These are phyloP conservation scores for Grigorovia jiainica DNA, from an alignment of 805 yeast species.

Conservation along the genomic window DNA sequence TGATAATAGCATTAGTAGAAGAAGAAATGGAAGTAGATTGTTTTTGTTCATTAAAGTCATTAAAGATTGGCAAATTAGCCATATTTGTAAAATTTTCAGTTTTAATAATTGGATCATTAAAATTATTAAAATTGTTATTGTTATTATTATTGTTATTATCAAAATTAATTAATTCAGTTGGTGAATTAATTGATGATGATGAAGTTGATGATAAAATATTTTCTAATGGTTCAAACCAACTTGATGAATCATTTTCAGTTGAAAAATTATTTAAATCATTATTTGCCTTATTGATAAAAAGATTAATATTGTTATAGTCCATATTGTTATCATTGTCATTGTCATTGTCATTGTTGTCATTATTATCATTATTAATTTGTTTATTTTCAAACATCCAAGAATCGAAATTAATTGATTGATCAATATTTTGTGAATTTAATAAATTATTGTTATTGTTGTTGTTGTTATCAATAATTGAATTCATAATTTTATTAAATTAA, in stretches of 20 bases:
- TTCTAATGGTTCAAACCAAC: conserved; percentile 24
- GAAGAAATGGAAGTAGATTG: neutral
- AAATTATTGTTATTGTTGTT: neutral
- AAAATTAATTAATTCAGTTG: conserved; percentile 3
- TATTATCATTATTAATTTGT: neutral
- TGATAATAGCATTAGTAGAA: neutral
- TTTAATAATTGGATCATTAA: neutral
- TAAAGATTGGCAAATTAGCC: too few relatives aligned
- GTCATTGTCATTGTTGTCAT: neutral
- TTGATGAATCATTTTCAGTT: conserved; percentile 1
- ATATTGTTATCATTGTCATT: neutral
- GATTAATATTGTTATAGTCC: too few relatives aligned
- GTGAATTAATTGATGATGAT: conserved; percentile 16
- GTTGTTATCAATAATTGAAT: conserved; percentile 4
- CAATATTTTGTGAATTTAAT: conserved; percentile 4
- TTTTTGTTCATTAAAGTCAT: neutral
- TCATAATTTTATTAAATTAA: conserved; percentile 2
- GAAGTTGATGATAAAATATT: conserved; percentile 19
- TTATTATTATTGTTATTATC: too few relatives aligned
- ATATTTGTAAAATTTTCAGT: neutral
- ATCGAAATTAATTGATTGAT: conserved; percentile 1
- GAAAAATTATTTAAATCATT: neutral
- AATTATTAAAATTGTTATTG: too few relatives aligned
- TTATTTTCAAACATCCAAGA: conserved; percentile 12
- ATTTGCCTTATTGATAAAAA: too few relatives aligned